Percentiles rank a stretch among this genome's conserved stretches.
These are phyloP conservation scores for Nepenthes alata DNA, from an alignment of 179 eudicot species.

Conservation along the genomic window DNA sequence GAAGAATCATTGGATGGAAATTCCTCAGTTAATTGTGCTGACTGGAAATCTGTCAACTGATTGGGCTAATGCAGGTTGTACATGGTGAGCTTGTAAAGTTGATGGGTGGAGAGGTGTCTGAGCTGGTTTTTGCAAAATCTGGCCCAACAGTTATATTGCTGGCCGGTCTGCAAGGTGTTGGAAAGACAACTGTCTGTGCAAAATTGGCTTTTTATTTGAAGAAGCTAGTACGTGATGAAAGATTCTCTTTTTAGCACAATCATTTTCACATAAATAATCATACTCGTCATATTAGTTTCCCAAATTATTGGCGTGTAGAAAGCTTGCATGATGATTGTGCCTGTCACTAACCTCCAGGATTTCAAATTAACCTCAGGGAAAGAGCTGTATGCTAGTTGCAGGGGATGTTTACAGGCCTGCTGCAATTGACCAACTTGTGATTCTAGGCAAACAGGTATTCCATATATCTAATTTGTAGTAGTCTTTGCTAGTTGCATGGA, in stretches of 20 bases:
- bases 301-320: not conserved
- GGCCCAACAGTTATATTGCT: constrained; percentile 77
- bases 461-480: not conserved
- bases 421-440: constrained; percentile 92
- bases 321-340: not conserved
- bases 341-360: not conserved
- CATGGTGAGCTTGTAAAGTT: constrained; percentile 77
- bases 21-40: not conserved
- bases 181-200: constrained; percentile 95
- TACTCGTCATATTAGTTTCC: not conserved
- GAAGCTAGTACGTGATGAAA: constrained; percentile 47
- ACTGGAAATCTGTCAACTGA: constrained; percentile 1
- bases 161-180: constrained; percentile 99
- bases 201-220: constrained; percentile 87
- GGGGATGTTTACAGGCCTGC: constrained; percentile 99
- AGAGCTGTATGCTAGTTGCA: constrained; percentile 95
- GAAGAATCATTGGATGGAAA: no score
- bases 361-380: constrained; percentile 43
- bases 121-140: constrained; percentile 73
- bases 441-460: constrained; percentile 75
- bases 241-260: not conserved
- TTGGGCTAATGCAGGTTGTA: constrained; percentile 57
- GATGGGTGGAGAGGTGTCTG: constrained; percentile 98
- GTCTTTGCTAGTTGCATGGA: not conserved
- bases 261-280: not conserved